A percentile compares a stretch with the other conserved stretches of the same genome.
Evolutionary conservation across 108 stramenopile species (phyloP).

Genomic region (Fragilaria radians): DNA sequence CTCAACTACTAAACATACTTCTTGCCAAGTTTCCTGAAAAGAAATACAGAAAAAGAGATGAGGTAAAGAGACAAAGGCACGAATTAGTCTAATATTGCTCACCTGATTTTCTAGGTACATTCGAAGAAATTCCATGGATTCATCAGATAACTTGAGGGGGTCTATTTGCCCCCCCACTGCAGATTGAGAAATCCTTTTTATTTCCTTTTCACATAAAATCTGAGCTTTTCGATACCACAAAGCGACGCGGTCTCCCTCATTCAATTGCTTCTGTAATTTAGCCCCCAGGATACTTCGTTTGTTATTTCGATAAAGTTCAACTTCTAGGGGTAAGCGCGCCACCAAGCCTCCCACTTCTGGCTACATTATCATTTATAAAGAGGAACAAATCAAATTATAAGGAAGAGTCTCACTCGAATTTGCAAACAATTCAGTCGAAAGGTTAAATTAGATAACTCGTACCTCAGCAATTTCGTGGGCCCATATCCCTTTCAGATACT

Average conservation of each 20-base stretch:
- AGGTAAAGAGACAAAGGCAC: background rate
- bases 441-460: slow-evolving; percentile 7
- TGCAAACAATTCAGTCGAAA: background rate
- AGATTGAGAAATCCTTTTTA: slow-evolving; percentile 34
- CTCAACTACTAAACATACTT: slow-evolving; percentile 68
- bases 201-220: slow-evolving; percentile 39
- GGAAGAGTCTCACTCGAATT: background rate
- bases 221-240: slow-evolving; percentile 54
- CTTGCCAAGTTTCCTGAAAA: slow-evolving; percentile 56
- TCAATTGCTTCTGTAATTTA: slow-evolving; percentile 30
- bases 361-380: slow-evolving; percentile 10
- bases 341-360: slow-evolving; percentile 80
- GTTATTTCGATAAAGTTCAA: slow-evolving; percentile 56
- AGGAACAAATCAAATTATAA: slow-evolving; percentile 1
- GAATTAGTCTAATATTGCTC: background rate
- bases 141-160: slow-evolving; percentile 23
- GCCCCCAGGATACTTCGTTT: slow-evolving; percentile 39
- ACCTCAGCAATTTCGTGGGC: slow-evolving; percentile 62
- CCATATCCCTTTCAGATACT: slow-evolving; percentile 62
- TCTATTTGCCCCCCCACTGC: slow-evolving; percentile 59
- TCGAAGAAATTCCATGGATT: slow-evolving; percentile 44
- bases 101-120: slow-evolving; percentile 66
- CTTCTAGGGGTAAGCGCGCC: slow-evolving; percentile 72
- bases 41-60: background rate
- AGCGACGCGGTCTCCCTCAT: slow-evolving; percentile 4